Evolutionary conservation across 2,329 filamentous ascomycete species (phyloP).

Genomic region (Fusarium domesticum): DNA sequence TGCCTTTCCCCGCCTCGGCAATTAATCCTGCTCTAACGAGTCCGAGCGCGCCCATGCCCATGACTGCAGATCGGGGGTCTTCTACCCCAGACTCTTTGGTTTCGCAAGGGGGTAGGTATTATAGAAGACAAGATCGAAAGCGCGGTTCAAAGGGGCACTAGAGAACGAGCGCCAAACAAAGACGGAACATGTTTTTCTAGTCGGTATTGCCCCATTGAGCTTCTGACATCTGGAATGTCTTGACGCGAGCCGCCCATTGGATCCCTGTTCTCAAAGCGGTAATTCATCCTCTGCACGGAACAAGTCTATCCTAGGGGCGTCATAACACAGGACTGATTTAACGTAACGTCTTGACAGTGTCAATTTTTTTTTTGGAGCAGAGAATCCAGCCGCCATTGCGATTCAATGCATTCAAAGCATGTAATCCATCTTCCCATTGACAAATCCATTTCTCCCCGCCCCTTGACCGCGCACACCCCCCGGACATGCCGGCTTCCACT

Average conservation of each 20-base stretch:
- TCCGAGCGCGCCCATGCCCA: neutral
- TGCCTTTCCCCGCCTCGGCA: neutral
- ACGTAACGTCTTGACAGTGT: neutral
- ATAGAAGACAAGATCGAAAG: neutral
- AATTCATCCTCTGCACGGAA: neutral
- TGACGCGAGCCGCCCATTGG: neutral
- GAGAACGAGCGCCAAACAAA: too few species aligned
- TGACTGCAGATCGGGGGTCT: too few species aligned
- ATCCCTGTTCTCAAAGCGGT: neutral
- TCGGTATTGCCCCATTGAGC: neutral
- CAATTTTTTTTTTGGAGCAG: too few species aligned
- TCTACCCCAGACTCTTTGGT: neutral
- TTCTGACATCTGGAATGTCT: neutral
- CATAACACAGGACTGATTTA: neutral
- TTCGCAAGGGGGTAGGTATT: too few species aligned
- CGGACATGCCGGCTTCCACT: neutral
- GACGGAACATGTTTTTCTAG: too few species aligned
- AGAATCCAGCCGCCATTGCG: too few species aligned
- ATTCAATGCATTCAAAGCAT: too few species aligned
- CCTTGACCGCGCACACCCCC: too few species aligned
- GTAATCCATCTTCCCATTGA: too few species aligned
- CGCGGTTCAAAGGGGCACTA: neutral
- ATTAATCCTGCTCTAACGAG: neutral
- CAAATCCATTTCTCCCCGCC: too few species aligned
- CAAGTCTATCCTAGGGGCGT: neutral